A percentile compares a stretch with the other conserved stretches of the same genome.
Evolutionary conservation across 140 eudicot genomes (phyloP).

Genomic region (Senecio squalidus): DNA sequence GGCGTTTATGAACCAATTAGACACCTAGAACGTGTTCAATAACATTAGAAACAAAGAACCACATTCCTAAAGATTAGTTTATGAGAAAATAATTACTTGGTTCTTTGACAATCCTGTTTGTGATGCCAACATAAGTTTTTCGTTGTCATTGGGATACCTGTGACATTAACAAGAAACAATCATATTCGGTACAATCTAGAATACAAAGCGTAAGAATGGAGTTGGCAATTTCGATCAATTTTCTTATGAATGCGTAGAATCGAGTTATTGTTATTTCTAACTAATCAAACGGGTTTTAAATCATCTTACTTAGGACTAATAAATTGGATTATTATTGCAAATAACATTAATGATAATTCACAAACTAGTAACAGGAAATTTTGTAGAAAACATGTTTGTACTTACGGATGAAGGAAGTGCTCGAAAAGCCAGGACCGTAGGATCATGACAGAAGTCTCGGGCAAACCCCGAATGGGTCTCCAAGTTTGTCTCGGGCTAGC

Average conservation of each 20-base stretch:
- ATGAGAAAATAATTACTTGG: constrained; percentile 40
- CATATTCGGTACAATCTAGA: background rate
- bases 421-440: constrained; percentile 95
- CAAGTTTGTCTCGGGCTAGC: constrained; percentile 66
- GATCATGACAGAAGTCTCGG: constrained; percentile 83
- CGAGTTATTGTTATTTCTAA: background rate
- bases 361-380: too few species aligned
- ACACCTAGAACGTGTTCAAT: constrained; percentile 40
- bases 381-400: too few species aligned
- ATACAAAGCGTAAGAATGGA: background rate
- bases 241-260: background rate
- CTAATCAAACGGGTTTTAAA: background rate
- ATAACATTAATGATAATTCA: too few species aligned
- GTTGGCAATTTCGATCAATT: background rate
- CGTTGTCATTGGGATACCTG: constrained; percentile 87
- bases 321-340: background rate
- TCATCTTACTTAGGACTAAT: too few species aligned
- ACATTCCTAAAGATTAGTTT: background rate
- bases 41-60: constrained; percentile 2
- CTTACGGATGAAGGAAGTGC: constrained; percentile 96
- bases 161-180: background rate
- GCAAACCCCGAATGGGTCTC: constrained; percentile 94
- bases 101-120: constrained; percentile 90
- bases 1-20: constrained; percentile 95
- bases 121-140: constrained; percentile 79